phyloP scores from a whole-genome alignment of 768 basidiomycete genomes.

The Lactarius akahatsu region DNA sequence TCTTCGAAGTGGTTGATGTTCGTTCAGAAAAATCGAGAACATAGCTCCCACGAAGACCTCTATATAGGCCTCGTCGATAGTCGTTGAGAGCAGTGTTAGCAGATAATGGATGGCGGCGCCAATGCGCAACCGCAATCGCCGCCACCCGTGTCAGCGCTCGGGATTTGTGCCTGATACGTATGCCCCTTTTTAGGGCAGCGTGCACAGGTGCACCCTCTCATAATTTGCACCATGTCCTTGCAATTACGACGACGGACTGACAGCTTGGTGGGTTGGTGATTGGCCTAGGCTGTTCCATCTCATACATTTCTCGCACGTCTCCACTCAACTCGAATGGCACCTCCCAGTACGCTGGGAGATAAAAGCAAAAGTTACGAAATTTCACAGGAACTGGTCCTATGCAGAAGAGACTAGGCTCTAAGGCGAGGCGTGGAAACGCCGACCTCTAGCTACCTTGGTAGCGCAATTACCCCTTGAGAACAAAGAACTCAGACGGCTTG shows the following conservation, averaged over 20 bases:
- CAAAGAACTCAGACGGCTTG: neutral
- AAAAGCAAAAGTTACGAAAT: neutral
- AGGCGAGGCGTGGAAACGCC: neutral
- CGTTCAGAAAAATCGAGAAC: neutral
- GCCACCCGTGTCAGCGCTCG: neutral
- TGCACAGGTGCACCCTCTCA: neutral
- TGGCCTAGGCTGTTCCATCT: neutral
- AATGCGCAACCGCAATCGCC: too few relatives aligned
- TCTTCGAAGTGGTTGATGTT: neutral
- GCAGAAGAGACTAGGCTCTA: neutral
- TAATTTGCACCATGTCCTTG: neutral
- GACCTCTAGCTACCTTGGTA: neutral
- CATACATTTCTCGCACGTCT: neutral
- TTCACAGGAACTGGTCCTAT: neutral
- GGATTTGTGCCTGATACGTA: neutral
- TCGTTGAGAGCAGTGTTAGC: neutral
- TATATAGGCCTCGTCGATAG: neutral
- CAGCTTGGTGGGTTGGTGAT: neutral
- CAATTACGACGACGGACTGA: neutral
- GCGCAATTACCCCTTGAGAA: neutral
- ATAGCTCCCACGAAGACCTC: neutral
- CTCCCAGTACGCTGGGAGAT: neutral
- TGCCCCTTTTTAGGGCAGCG: neutral
- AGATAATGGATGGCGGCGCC: too few relatives aligned
- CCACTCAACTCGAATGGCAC: neutral